Evolutionary conservation across 192 early-diverging fungal species (phyloP).

Genomic region (Entomortierella parvispora): DNA sequence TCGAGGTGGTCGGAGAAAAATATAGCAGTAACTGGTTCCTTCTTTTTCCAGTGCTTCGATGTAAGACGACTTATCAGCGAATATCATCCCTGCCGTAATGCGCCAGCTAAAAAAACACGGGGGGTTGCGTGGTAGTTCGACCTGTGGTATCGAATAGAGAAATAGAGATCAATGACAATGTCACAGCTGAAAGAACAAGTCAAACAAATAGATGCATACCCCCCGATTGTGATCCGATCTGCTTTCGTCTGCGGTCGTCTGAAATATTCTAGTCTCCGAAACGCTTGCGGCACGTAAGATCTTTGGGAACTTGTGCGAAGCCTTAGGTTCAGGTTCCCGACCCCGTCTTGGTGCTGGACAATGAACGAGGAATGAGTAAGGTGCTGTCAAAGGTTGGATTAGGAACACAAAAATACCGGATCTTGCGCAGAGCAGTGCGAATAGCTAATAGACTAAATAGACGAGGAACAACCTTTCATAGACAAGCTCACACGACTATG

Average conservation of each 20-base stretch:
- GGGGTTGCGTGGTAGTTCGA: constrained; percentile 25
- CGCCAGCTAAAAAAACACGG: constrained; percentile 38
- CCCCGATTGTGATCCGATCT: constrained; percentile 9
- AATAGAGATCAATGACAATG: constrained; percentile 23
- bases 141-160: constrained; percentile 15
- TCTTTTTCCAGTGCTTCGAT: constrained; percentile 44
- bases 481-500: too few species aligned
- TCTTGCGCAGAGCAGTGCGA: too few species aligned
- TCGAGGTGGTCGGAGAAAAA: constrained; percentile 36
- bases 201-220: constrained; percentile 17
- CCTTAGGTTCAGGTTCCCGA: constrained; percentile 14
- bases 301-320: constrained; percentile 24
- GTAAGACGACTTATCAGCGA: constrained; percentile 48
- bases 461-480: too few species aligned
- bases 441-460: too few species aligned
- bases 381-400: too few species aligned
- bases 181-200: constrained; percentile 9
- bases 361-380: too few species aligned
- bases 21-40: constrained; percentile 26
- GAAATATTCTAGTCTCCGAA: constrained; percentile 46
- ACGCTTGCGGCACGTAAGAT: constrained; percentile 19
- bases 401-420: too few species aligned
- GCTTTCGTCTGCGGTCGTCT: constrained; percentile 24
- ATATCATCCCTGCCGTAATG: constrained; percentile 24
- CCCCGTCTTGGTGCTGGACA: constrained; percentile 18